phyloP scores from a whole-genome alignment of 2,329 filamentous ascomycete species.

The Daldinia sp. region DNA sequence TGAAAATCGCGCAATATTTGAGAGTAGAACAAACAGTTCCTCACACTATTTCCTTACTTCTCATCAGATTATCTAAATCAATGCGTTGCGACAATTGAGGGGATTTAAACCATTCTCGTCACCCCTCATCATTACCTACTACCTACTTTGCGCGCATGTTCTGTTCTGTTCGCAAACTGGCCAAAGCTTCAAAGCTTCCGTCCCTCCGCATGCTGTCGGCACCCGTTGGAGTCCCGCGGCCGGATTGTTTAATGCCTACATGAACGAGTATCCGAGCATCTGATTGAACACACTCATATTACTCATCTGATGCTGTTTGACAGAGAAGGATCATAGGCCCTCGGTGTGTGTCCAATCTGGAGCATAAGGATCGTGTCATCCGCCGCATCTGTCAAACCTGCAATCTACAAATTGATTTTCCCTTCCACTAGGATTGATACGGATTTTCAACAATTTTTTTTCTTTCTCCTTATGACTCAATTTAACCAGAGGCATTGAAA shows the following conservation, averaged over 20 bases:
- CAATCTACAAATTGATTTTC: slow-evolving; percentile 3
- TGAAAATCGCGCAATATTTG: background rate
- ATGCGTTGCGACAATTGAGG: slow-evolving; percentile 2
- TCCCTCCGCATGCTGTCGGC: slow-evolving; percentile 30
- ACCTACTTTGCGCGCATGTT: slow-evolving; percentile 1
- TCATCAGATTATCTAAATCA: background rate
- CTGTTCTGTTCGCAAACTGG: slow-evolving; percentile 2
- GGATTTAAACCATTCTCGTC: background rate
- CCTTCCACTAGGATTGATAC: slow-evolving; percentile 11
- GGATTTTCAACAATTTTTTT: background rate
- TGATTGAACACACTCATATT: slow-evolving; percentile 18
- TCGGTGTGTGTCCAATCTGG: slow-evolving; percentile 22
- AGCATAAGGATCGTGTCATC: slow-evolving; percentile 28
- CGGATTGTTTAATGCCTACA: slow-evolving; percentile 22
- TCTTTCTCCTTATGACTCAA: slow-evolving; percentile 5
- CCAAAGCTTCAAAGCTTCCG: slow-evolving; percentile 13
- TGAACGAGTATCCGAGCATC: slow-evolving; percentile 26
- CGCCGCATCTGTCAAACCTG: slow-evolving; percentile 20
- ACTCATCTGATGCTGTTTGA: slow-evolving; percentile 22
- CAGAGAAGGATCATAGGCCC: slow-evolving; percentile 25
- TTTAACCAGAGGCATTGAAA: slow-evolving; percentile 13
- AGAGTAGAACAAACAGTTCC: background rate
- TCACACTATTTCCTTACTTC: background rate
- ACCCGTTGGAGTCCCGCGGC: slow-evolving; percentile 38
- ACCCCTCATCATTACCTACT: background rate